A percentile compares a stretch with the other conserved stretches of the same genome.
Conservation (phyloP, 805 yeast genomes). For the Wickerhamiella vanderwaltii region DNA sequence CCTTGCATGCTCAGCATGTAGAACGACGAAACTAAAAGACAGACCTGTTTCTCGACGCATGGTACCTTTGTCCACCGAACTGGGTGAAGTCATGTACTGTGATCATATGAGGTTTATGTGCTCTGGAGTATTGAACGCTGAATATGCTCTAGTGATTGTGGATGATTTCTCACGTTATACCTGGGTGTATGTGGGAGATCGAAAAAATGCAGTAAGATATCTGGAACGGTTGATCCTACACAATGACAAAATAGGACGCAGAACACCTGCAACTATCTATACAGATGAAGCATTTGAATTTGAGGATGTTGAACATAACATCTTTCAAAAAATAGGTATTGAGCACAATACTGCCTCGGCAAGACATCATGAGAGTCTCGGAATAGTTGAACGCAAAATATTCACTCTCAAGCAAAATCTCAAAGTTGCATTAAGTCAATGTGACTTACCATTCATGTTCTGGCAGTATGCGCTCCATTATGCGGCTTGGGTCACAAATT, state of each 20-base stretch:
- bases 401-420: not conserved
- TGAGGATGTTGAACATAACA: not conserved
- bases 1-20: not conserved
- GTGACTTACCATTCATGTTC: not conserved
- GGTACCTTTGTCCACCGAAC: not conserved
- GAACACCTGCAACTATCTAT: not conserved
- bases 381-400: not conserved
- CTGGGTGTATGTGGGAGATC: not conserved
- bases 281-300: slow-evolving; percentile 4
- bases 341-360: not conserved
- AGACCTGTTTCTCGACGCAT: not conserved
- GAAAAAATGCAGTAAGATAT: not conserved
- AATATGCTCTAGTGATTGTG: not conserved
- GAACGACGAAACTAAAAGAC: not conserved
- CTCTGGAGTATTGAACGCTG: not conserved
- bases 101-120: not conserved
- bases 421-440: not conserved
- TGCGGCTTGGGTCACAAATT: not conserved
- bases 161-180: not conserved
- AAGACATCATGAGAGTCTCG: not conserved
- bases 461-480: slow-evolving; percentile 2
- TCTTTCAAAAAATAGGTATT: not conserved
- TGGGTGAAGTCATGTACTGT: not conserved
- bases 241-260: not conserved
- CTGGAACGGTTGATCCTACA: not conserved